Percentiles rank a stretch among this genome's conserved stretches.
Conservation (phyloP, 805 yeast species). For the Saccharomycopsis lassenensis region DNA sequence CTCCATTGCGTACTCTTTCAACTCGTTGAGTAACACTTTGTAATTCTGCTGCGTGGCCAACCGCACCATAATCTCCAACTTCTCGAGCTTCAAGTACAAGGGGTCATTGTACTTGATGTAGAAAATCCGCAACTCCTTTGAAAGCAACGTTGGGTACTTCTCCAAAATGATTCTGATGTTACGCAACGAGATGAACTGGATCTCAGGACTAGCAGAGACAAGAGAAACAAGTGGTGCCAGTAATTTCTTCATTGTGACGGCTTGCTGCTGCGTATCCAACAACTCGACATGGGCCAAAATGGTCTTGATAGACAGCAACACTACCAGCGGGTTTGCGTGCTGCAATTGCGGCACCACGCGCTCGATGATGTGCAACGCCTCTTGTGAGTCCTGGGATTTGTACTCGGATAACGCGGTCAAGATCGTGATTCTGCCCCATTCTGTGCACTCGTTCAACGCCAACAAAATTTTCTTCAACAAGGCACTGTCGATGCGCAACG, state of each 20-base stretch:
- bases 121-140: slow-evolving; percentile 77
- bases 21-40: slow-evolving; percentile 49
- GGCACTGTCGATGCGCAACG: slow-evolving; percentile 31
- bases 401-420: slow-evolving; percentile 73
- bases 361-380: slow-evolving; percentile 79
- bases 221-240: slow-evolving; percentile 81
- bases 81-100: slow-evolving; percentile 63
- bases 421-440: slow-evolving; percentile 95
- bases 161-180: slow-evolving; percentile 85
- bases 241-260: slow-evolving; percentile 50
- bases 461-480: slow-evolving; percentile 48
- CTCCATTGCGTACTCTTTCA: slow-evolving; percentile 76
- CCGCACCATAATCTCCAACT: slow-evolving; percentile 63
- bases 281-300: slow-evolving; percentile 56
- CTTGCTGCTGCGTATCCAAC: slow-evolving; percentile 26
- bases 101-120: slow-evolving; percentile 85
- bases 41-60: slow-evolving; percentile 44
- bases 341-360: slow-evolving; percentile 90
- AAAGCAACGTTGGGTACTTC: slow-evolving; percentile 70
- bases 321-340: slow-evolving; percentile 95
- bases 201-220: slow-evolving; percentile 83
- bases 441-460: slow-evolving; percentile 94
- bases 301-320: slow-evolving; percentile 72
- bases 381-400: slow-evolving; percentile 41
- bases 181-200: slow-evolving; percentile 86